Evolutionary conservation across 1,139 yeast species (phyloP).

Genomic region (Geotrichum histeridarum): DNA sequence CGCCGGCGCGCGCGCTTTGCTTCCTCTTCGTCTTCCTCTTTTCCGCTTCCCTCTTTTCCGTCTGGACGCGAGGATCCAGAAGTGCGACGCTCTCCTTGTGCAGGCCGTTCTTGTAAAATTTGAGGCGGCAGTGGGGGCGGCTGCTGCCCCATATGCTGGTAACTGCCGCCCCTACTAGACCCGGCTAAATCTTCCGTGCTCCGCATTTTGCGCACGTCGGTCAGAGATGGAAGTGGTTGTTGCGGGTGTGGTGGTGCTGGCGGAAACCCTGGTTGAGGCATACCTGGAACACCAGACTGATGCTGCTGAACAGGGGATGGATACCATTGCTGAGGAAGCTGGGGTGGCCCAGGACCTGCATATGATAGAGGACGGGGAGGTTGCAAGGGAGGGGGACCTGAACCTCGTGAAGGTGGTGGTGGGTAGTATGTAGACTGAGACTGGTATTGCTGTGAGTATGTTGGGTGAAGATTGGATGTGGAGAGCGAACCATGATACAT

Average conservation of each 20-base stretch:
- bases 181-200: slow-evolving; percentile 40
- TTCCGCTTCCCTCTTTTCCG: neutral
- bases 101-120: slow-evolving; percentile 2
- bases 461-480: neutral
- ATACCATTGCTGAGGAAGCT: slow-evolving; percentile 21
- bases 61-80: neutral
- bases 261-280: slow-evolving; percentile 21
- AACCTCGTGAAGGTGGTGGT: no score
- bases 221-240: slow-evolving; percentile 32
- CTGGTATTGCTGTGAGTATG: neutral
- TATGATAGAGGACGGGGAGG: no score
- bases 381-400: no score
- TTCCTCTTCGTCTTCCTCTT: slow-evolving; percentile 9
- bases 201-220: slow-evolving; percentile 41
- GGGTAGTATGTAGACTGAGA: neutral
- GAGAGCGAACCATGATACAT: neutral
- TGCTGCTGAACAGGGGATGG: slow-evolving; percentile 24
- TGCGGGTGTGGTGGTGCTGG: slow-evolving; percentile 28
- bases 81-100: neutral
- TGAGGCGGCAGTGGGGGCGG: slow-evolving; percentile 22
- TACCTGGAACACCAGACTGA: slow-evolving; percentile 15
- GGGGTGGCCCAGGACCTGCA: slow-evolving; percentile 5
- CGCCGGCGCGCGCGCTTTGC: slow-evolving; percentile 7
- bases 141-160: slow-evolving; percentile 32
- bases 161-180: slow-evolving; percentile 28